A percentile compares a stretch with the other conserved stretches of the same genome.
Conservation (phyloP, 2,329 filamentous ascomycete genomes). For the Phialophora expanda region DNA sequence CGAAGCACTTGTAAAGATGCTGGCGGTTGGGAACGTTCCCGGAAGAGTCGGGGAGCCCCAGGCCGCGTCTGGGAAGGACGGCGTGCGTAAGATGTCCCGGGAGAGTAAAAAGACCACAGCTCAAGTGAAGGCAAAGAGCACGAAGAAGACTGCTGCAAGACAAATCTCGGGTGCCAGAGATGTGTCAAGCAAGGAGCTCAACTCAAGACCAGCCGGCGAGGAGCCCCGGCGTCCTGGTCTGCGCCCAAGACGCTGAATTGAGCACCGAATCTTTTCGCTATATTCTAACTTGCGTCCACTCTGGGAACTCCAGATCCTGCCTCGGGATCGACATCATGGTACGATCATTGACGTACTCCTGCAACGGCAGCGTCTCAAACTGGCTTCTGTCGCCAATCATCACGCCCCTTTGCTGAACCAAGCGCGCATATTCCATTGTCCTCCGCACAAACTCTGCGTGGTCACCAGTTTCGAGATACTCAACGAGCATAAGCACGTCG, state of each 20-base stretch:
- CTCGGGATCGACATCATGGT: conserved; percentile 33
- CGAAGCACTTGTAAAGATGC: conserved; percentile 49
- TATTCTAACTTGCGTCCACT: conserved; percentile 30
- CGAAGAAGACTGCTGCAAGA: background rate
- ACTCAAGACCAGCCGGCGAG: background rate
- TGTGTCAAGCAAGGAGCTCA: background rate
- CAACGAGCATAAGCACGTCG: conserved; percentile 37
- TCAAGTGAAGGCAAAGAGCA: background rate
- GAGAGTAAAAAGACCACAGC: background rate
- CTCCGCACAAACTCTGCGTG: conserved; percentile 37
- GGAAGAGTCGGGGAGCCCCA: background rate
- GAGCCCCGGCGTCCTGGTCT: conserved; percentile 15
- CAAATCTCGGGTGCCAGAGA: background rate
- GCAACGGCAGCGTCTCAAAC: conserved; percentile 28
- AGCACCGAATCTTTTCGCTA: background rate
- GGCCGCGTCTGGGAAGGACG: background rate
- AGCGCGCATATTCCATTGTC: conserved; percentile 34
- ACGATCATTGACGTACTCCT: conserved; percentile 32
- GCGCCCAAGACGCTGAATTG: conserved; percentile 10
- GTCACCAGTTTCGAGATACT: conserved; percentile 36
- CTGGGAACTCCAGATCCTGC: conserved; percentile 31
- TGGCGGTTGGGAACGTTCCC: conserved; percentile 42
- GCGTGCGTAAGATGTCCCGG: background rate
- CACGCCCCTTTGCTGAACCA: conserved; percentile 29
- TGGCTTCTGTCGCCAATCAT: conserved; percentile 32